Percentiles rank a stretch among this genome's conserved stretches.
Conservation (phyloP, 495 filamentous ascomycete genomes). For the Xylona heveae region DNA sequence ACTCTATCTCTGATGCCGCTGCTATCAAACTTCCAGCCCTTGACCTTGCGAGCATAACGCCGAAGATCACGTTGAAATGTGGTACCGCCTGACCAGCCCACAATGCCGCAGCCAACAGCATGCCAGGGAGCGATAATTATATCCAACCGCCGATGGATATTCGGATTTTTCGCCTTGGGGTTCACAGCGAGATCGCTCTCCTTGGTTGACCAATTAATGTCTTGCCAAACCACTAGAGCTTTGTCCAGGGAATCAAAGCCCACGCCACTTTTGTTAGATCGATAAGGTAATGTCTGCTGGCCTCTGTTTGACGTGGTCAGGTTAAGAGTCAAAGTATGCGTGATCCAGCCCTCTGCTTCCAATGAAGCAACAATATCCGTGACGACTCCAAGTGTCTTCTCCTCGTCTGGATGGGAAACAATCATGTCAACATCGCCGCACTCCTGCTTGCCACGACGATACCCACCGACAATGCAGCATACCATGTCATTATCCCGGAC, state of each 20-base stretch:
- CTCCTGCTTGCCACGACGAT: conserved; percentile 55
- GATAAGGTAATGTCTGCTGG: conserved; percentile 42
- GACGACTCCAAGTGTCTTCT: conserved; percentile 41
- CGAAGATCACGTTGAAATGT: conserved; percentile 82
- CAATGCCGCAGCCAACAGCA: conserved; percentile 67
- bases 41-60: conserved; percentile 51
- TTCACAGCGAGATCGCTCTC: conserved; percentile 14
- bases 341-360: conserved; percentile 49
- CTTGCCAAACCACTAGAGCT: conserved; percentile 83
- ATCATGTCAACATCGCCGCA: conserved; percentile 75
- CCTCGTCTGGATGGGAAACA: conserved; percentile 54
- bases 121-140: conserved; percentile 85
- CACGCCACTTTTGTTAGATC: conserved; percentile 20
- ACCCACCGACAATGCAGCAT: conserved; percentile 62
- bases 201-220: conserved; percentile 31
- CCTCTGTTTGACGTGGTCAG: conserved; percentile 42
- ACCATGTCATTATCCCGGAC: conserved; percentile 32
- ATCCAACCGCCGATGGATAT: conserved; percentile 69
- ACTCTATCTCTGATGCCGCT: conserved; percentile 54
- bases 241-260: conserved; percentile 84
- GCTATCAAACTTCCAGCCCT: conserved; percentile 71
- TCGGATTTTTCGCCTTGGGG: conserved; percentile 34
- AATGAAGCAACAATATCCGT: conserved; percentile 44
- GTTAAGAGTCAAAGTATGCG: conserved; percentile 56
- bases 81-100: conserved; percentile 74